These are phyloP conservation scores for Perilla frutescens DNA, from an alignment of 257 asterid species.

Conservation along the genomic window DNA sequence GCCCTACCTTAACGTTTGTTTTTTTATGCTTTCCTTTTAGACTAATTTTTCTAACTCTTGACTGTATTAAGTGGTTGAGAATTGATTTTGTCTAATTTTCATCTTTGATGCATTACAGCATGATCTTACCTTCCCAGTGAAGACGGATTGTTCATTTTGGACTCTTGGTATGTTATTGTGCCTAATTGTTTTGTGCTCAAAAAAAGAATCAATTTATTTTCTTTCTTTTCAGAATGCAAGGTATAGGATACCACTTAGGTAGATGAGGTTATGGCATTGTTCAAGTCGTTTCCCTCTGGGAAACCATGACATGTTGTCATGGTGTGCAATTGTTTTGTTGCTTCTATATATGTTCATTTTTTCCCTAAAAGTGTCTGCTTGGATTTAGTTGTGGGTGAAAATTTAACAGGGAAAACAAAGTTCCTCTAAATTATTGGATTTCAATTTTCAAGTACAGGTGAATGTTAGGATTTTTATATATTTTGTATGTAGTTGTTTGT, in stretches of 20 bases:
- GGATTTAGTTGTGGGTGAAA: background rate
- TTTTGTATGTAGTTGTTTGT: background rate
- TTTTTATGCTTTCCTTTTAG: conserved; percentile 29
- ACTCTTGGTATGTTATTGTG: conserved; percentile 70
- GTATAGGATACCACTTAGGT: background rate
- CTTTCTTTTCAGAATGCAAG: background rate
- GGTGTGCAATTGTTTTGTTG: conserved; percentile 2
- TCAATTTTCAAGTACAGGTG: background rate
- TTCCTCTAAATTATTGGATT: background rate
- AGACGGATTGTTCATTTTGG: conserved; percentile 96
- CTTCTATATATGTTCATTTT: background rate
- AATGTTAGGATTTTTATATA: background rate
- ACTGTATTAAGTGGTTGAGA: background rate
- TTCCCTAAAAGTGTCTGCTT: background rate
- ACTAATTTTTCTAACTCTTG: background rate
- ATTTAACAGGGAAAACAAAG: background rate
- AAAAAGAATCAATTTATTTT: background rate
- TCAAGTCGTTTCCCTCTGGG: background rate
- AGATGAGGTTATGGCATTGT: background rate
- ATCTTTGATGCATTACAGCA: conserved; percentile 32
- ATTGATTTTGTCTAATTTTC: conserved; percentile 17
- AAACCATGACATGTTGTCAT: background rate
- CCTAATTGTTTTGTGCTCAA: background rate
- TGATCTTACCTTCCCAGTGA: conserved; percentile 78
- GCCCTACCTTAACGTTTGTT: conserved; percentile 77